Evolutionary conservation across 768 basidiomycete genomes (phyloP).

Genomic region (Tricholomella constricta): DNA sequence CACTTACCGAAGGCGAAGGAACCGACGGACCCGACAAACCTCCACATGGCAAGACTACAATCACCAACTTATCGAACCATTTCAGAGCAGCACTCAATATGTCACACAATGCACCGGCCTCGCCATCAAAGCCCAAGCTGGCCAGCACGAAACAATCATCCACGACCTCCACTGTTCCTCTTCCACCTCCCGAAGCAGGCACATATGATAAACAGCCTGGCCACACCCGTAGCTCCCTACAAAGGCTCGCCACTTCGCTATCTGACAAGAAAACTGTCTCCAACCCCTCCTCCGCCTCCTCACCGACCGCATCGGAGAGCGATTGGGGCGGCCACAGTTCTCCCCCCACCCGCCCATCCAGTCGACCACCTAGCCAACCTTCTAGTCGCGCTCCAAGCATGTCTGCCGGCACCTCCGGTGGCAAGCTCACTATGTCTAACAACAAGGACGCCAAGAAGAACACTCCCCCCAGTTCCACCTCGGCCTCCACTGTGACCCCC

Average conservation of each 20-base stretch:
- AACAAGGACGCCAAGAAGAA: conserved; percentile 21
- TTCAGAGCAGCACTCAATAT: conserved; percentile 26
- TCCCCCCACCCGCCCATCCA: conserved; percentile 54
- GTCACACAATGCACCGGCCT: conserved; percentile 20
- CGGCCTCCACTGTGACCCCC: conserved; percentile 18
- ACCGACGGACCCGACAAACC: conserved; percentile 64
- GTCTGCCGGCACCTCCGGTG: conserved; percentile 44
- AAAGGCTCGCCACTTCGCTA: conserved; percentile 36
- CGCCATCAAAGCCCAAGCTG: conserved; percentile 11
- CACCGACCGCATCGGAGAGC: conserved; percentile 58
- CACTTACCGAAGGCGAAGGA: conserved; percentile 57
- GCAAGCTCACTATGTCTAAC: conserved; percentile 26
- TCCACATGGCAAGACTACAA: conserved; percentile 36
- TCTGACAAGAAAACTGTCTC: conserved; percentile 21
- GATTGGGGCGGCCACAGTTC: conserved; percentile 54
- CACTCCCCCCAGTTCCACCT: conserved; percentile 19
- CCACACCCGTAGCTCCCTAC: conserved; percentile 44
- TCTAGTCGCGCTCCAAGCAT: conserved; percentile 55
- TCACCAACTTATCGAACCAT: conserved; percentile 25
- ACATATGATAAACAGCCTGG: conserved; percentile 53
- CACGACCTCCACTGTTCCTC: conserved; percentile 36
- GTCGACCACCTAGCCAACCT: conserved; percentile 58
- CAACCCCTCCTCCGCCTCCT: conserved; percentile 39
- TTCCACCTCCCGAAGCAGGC: conserved; percentile 53
- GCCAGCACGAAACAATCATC: conserved; percentile 12